These are phyloP conservation scores for Phyllosticta capitalensis DNA, from an alignment of 2,329 filamentous ascomycete species.

Conservation along the genomic window DNA sequence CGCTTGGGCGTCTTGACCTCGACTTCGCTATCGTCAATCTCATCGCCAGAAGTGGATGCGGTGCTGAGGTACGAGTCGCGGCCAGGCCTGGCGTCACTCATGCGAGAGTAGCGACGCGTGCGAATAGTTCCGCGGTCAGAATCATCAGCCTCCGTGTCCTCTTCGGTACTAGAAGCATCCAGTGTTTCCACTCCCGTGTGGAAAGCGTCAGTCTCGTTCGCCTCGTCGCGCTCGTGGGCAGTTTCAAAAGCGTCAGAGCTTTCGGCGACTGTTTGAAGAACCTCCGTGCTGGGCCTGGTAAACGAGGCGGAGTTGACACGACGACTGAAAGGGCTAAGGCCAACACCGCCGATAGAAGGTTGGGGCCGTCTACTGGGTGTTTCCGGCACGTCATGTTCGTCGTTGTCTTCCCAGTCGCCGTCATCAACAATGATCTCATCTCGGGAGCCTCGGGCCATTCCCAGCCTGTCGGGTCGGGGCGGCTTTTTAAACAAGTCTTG, in stretches of 20 bases:
- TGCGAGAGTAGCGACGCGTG: constrained; percentile 30
- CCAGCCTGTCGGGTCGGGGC: constrained; percentile 61
- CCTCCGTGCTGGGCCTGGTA: constrained; percentile 45
- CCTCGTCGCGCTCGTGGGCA: constrained; percentile 63
- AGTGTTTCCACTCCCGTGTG: constrained; percentile 77
- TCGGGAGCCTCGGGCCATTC: constrained; percentile 39
- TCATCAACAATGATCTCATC: constrained; percentile 76
- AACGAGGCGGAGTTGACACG: constrained; percentile 27
- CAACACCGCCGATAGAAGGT: constrained; percentile 11
- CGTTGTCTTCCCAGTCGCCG: constrained; percentile 82
- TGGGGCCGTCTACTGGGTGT: constrained; percentile 31
- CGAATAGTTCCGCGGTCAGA: constrained; percentile 20
- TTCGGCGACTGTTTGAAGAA: constrained; percentile 67
- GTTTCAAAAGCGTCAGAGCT: constrained; percentile 57
- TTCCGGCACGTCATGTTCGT: constrained; percentile 45
- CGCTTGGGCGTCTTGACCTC: constrained; percentile 55
- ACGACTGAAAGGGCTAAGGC: constrained; percentile 16
- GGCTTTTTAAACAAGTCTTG: constrained; percentile 63
- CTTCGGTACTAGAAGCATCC: constrained; percentile 62
- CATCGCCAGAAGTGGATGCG: constrained; percentile 74
- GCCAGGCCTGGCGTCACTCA: constrained; percentile 26
- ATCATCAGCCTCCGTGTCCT: constrained; percentile 75
- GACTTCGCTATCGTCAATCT: constrained; percentile 51
- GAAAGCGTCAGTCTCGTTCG: constrained; percentile 88
- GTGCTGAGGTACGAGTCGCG: constrained; percentile 73